Base-by-base conservation (phyloP, 371 early-diverging fungal species). In the Syncephalis plumigaleata region DNA sequence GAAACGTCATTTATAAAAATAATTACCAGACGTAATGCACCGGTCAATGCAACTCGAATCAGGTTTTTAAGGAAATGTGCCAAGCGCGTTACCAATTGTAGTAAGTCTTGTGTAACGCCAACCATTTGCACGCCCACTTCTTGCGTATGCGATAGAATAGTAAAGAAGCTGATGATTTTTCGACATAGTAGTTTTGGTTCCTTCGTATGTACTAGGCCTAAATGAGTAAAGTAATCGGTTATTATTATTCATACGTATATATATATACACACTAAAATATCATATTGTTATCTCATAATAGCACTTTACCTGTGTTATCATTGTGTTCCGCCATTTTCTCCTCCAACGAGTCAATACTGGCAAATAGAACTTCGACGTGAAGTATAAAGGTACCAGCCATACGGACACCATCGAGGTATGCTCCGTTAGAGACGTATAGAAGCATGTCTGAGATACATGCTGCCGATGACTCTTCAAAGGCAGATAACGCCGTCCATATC, bases 391-490 rank as follows among this genome's bases (percentile, higher is more conserved):
- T 76, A 55, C 81, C 85, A 0, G 92, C 93, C 75, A 89, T 84
- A 47, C 79, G 66, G 16, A 92, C 71, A 21, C 90, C 90, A 38
- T 90, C 87, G 11, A 73, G 63, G 58, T 81, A 87, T 40, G 73
- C 66, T 21, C 82, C 81, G 52, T 81, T 82, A 22, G 93, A 87
- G 8, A 95, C 86, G 55, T 90, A 84, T 36, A 90, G 59, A 24
- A 96, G 64, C 89, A 94, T 97, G 47, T 91, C 91, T 2, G 91
- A 91, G 47, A 97, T 95, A 62, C 91, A 93, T 8, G 90, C 88
- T 18, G 96, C 94, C 2, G 92, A 80, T 7, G 92, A 89, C 56
- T 95, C 96, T 68, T 95, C 97, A 66, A 92, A 97, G 4, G 84
- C 85, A 2, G 90, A 87, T 22, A 95, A 70, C 0, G 92, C 86